These are phyloP conservation scores for Venturia asperata DNA, from an alignment of 2,329 filamentous ascomycete genomes.

Conservation along the genomic window DNA sequence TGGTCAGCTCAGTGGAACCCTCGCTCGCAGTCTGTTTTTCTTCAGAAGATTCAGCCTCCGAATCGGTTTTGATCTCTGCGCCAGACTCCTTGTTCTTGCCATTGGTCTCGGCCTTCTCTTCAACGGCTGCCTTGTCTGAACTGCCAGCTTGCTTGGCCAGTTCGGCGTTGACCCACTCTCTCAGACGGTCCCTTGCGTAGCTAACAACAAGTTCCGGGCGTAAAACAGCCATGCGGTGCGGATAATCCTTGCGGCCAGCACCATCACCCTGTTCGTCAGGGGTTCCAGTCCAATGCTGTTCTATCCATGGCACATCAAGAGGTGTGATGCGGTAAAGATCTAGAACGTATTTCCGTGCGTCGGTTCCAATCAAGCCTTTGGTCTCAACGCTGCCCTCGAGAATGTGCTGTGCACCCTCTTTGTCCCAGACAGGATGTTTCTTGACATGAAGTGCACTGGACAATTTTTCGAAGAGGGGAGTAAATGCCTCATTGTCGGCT, in stretches of 20 bases:
- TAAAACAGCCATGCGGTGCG: conserved; percentile 92
- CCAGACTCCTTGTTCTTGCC: conserved; percentile 30
- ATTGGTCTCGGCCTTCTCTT: conserved; percentile 36
- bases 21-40: conserved; percentile 24
- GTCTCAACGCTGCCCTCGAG: conserved; percentile 95
- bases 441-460: conserved; percentile 88
- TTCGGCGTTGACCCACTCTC: conserved; percentile 78
- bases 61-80: conserved; percentile 26
- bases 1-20: conserved; percentile 18
- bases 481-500: conserved; percentile 81
- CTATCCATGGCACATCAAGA: conserved; percentile 83
- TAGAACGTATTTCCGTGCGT: conserved; percentile 94
- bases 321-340: conserved; percentile 94
- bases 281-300: conserved; percentile 54
- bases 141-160: conserved; percentile 39
- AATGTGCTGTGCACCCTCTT: conserved; percentile 82
- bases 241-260: conserved; percentile 55
- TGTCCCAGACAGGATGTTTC: conserved; percentile 96
- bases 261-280: conserved; percentile 28
- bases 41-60: conserved; percentile 24
- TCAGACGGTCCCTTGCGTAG: conserved; percentile 77
- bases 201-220: conserved; percentile 83
- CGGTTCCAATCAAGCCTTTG: conserved; percentile 93
- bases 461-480: conserved; percentile 76
- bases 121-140: conserved; percentile 27